phyloP scores from a whole-genome alignment of 768 basidiomycete species.

The Agaricus sinodeliciosus region DNA sequence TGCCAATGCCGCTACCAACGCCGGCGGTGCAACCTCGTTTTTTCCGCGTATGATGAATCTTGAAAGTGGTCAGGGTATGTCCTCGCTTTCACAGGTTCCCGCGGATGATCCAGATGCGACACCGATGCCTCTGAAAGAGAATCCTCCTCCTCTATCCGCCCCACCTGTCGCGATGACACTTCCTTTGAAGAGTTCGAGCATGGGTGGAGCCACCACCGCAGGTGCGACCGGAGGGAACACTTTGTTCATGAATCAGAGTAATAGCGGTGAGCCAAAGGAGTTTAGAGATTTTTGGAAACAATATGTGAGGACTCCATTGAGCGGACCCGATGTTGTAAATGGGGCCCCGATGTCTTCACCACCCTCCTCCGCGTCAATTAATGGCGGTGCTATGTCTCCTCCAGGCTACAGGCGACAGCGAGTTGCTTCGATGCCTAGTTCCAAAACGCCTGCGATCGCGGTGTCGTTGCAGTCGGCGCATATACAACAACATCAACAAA shows the following conservation, averaged over 20 bases:
- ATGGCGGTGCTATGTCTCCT: background rate
- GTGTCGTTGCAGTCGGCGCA: constrained; percentile 9
- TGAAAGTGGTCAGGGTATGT: background rate
- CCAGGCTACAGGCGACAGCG: constrained; percentile 35
- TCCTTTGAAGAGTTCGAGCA: constrained; percentile 5
- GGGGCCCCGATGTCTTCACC: background rate
- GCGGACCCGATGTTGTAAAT: constrained; percentile 23
- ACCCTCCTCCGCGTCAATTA: background rate
- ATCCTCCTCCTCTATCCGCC: constrained; percentile 1
- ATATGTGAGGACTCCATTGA: constrained; percentile 64
- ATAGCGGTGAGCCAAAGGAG: constrained; percentile 33
- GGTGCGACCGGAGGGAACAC: too few species aligned
- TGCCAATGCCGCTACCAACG: constrained; percentile 15
- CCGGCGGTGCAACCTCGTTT: constrained; percentile 52
- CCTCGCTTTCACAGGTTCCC: constrained; percentile 2
- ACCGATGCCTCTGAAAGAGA: constrained; percentile 35
- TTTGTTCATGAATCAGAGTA: background rate
- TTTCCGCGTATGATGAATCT: constrained; percentile 32
- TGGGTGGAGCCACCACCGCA: background rate
- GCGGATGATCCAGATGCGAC: constrained; percentile 37
- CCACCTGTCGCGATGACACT: constrained; percentile 4
- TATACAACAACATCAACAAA: constrained; percentile 14
- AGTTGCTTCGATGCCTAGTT: constrained; percentile 63
- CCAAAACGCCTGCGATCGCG: constrained; percentile 50
- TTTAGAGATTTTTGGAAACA: constrained; percentile 69